Evolutionary conservation across 2,329 filamentous ascomycete species (phyloP).

Genomic region (Orbilia blumenaviensis): DNA sequence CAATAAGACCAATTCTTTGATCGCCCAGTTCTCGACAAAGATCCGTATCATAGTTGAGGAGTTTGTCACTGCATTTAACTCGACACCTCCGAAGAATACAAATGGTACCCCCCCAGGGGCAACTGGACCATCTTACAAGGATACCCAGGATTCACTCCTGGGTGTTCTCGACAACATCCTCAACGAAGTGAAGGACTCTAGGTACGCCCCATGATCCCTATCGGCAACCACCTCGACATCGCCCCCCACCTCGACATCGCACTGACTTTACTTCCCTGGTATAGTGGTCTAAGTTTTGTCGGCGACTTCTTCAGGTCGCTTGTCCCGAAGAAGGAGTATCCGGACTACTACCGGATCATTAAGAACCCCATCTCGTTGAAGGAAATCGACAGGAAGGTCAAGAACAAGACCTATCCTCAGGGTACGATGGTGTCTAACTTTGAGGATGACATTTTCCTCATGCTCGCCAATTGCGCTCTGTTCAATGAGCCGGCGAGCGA

Average conservation of each 20-base stretch:
- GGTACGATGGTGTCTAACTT: conserved; percentile 13
- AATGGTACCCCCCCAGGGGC: not conserved
- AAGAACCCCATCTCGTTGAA: conserved; percentile 27
- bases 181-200: conserved; percentile 27
- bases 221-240: too few species aligned
- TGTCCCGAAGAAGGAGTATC: conserved; percentile 30
- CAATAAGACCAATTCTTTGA: conserved; percentile 43
- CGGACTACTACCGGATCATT: conserved; percentile 43
- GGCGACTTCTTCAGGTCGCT: conserved; percentile 28
- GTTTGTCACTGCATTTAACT: not conserved
- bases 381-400: conserved; percentile 32
- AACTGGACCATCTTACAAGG: not conserved
- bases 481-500: conserved; percentile 44
- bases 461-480: conserved; percentile 37
- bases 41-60: conserved; percentile 30
- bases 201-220: not conserved
- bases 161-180: conserved; percentile 22
- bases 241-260: too few species aligned
- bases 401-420: not conserved
- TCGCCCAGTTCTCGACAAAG: conserved; percentile 37
- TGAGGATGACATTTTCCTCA: conserved; percentile 40
- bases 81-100: not conserved
- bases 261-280: not conserved
- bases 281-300: conserved; percentile 20
- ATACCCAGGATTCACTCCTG: conserved; percentile 9